A percentile compares a stretch with the other conserved stretches of the same genome.
These are phyloP conservation scores for Diphasiastrum complanatum DNA, from an alignment of 83 land plant genomes.

Conservation along the genomic window DNA sequence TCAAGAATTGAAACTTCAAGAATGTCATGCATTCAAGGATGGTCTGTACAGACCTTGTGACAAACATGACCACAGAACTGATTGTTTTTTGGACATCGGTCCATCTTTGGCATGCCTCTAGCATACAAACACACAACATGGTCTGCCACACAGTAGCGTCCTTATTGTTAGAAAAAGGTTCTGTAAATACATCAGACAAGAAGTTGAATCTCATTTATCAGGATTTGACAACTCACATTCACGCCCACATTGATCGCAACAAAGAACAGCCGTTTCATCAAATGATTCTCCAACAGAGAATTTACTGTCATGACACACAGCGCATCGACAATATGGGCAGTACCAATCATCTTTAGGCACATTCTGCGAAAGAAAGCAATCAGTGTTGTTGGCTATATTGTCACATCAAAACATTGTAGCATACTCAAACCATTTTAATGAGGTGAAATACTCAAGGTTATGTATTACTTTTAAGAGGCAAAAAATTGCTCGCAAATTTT, in stretches of 20 bases:
- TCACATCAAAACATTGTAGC: too few relatives aligned
- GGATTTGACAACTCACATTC: slow-evolving; percentile 59
- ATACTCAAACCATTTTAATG: too few relatives aligned
- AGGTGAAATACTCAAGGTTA: too few relatives aligned
- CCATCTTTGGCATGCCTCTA: slow-evolving; percentile 14
- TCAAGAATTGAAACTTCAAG: too few relatives aligned
- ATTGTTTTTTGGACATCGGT: neutral
- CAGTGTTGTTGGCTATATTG: too few relatives aligned
- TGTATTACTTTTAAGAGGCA: too few relatives aligned
- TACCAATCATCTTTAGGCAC: slow-evolving; percentile 76
- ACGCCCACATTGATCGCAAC: slow-evolving; percentile 43
- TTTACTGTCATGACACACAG: slow-evolving; percentile 30
- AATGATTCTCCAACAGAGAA: neutral
- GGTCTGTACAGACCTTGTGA: slow-evolving; percentile 4
- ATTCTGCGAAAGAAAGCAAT: slow-evolving; percentile 33
- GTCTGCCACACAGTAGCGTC: neutral
- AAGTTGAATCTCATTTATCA: too few relatives aligned
- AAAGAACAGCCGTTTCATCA: neutral
- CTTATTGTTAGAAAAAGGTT: neutral
- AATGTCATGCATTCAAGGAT: too few relatives aligned
- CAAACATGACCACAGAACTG: slow-evolving; percentile 6
- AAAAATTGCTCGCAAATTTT: too few relatives aligned
- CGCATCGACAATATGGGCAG: slow-evolving; percentile 60
- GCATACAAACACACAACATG: slow-evolving; percentile 3
- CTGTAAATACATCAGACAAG: neutral